Base-by-base conservation (phyloP, 306 rosid species). In the Senna siamea region DNA sequence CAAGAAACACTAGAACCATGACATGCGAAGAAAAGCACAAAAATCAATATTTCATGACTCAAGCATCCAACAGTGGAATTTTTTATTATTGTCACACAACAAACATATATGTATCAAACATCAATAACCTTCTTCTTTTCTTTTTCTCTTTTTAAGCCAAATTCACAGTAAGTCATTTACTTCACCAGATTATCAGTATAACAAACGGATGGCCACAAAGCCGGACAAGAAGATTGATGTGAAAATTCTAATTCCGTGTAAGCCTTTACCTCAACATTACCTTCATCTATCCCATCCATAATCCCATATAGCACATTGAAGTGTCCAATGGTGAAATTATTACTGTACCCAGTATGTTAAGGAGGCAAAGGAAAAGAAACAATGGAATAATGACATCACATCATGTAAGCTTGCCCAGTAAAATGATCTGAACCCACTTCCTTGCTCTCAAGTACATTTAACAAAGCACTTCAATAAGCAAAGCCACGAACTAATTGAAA, bases 401-500 rank as follows among this genome's bases (percentile, higher is more conserved):
- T 51, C 57, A 51, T 18, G 10, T 4, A 18, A 51, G 20, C 20
- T 34, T 35, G 26, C 66, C 38, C 0, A 34, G 22, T 8, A 35
- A 61, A 37, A 35, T 62, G 9, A 37, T 48, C 50, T 9, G 5
- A 76, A 66, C 30, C 28, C 12, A 18, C 38, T 62, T 37, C 52
- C 52, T 11, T 20, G 7, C 9, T 17, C 48, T 9, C 30, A 61
- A 17, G 12, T 17, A 61, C 44, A 37, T 61, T 18, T 35, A 59
- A 26, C 72, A n/a, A 72, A 60, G 9, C 12, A 59, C 17, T n/a
- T 34, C 51, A 23, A 6, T n/a, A 44, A 40, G 54, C 51, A 51
- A 41, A 20, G 12, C 32, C 63, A 40, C 46, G 26, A 61, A 68
- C 58, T 26, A 69, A 53, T 44, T 19, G 75, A 68, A 59, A 20